Evolutionary conservation across 73 alveolate species (phyloP).

Genomic region (Paramecium tetraurelia): DNA sequence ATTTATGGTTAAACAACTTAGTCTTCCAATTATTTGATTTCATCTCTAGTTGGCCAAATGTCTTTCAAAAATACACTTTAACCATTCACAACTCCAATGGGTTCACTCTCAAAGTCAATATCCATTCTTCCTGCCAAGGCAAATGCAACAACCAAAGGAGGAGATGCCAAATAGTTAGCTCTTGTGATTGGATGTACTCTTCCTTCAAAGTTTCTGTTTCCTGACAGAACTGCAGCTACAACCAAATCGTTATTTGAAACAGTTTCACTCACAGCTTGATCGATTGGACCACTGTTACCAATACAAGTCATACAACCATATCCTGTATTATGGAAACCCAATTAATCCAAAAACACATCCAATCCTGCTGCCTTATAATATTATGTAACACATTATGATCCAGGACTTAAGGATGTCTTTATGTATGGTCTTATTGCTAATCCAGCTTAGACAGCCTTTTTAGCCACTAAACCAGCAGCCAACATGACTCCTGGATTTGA

Average conservation of each 20-base stretch:
- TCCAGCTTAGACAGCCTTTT: conserved; percentile 87
- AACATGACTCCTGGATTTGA: conserved; percentile 91
- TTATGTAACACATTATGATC: conserved; percentile 75
- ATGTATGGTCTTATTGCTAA: conserved; percentile 82
- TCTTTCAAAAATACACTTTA: conserved; percentile 77
- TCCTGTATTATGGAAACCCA: conserved; percentile 89
- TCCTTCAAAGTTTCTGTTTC: conserved; percentile 92
- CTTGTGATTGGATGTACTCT: conserved; percentile 92
- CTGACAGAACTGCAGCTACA: conserved; percentile 88
- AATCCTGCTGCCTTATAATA: conserved; percentile 83
- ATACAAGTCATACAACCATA: conserved; percentile 95
- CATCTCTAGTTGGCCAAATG: conserved; percentile 84
- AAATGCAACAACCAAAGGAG: conserved; percentile 92
- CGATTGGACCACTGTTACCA: conserved; percentile 91
- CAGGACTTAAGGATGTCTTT: conserved; percentile 90
- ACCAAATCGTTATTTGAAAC: conserved; percentile 77
- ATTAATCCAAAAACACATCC: conserved; percentile 68
- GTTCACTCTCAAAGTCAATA: conserved; percentile 71
- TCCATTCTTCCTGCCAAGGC: conserved; percentile 88
- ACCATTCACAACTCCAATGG: conserved; percentile 78
- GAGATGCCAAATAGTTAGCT: conserved; percentile 92
- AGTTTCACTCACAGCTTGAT: conserved; percentile 72
- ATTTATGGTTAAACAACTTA: conserved; percentile 69
- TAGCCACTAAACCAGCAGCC: conserved; percentile 92
- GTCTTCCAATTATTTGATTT: conserved; percentile 61